Evolutionary conservation across 208 protist species (phyloP), one percentile per base, ranked within the genome.

Genomic region (Leishmania arabica): DNA sequence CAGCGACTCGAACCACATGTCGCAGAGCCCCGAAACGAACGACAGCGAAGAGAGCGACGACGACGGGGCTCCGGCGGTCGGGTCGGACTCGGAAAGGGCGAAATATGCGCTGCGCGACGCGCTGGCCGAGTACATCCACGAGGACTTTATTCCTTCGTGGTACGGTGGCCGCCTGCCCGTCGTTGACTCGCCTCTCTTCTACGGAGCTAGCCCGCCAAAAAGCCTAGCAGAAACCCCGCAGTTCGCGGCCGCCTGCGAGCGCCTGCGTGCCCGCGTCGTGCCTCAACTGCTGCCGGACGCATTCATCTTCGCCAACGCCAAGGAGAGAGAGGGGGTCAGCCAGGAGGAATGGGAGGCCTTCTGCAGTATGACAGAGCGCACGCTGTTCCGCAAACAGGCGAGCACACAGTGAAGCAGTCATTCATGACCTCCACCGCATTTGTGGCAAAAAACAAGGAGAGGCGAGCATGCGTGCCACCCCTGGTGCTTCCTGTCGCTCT

Each of bases 251-350:
- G 89, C 87, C 47, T 54, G 49, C 40, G 72, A 83, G 31, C 81
- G 78, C 6, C 40, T 91, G 64, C 75, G 83, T 17, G 77, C 80
- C 21, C 82, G 71, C 19, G 86, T 90, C 51, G n/a, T 89, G 17
- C 89, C 89, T 24, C 81, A 91, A 75, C 54, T 93, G 51, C 80
- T 93, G 66, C 70, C 85, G 27, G 89, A 93, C 62, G 68, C 79
- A 13, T 89, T 93, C 56, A 31, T 93, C 40, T 78, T 89, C 3
- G 34, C 77, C 31, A 54, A 92, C 65, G 53, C 82, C 3, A 60
- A 86, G 56, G 86, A 88, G 54, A 79, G 82, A 2, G 6, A 77
- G 58, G 74, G 84, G 40, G 82, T 90, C n/a, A 77, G 60, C 47
- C 65, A 80, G 65, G 80, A 68, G 40, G 88, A 91, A 71, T 89